Evolutionary conservation across 2,329 filamentous ascomycete genomes (phyloP).

Genomic region (Pseudocercospora pini-densiflorae): DNA sequence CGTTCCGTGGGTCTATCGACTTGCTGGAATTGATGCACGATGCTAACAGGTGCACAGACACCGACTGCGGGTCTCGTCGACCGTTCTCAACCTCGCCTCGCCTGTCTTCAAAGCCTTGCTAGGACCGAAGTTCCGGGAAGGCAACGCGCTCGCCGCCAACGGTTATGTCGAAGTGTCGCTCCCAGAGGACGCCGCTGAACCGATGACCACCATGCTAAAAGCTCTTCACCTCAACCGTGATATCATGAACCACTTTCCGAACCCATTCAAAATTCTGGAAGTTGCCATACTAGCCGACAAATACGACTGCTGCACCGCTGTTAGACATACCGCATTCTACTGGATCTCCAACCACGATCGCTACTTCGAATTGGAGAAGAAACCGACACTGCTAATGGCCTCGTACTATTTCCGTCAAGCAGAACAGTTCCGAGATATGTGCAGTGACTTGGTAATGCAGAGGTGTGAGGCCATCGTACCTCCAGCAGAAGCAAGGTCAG

Average conservation of each 20-base stretch:
- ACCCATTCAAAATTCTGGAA: background rate
- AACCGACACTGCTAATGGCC: too few species aligned
- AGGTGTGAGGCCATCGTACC: too few species aligned
- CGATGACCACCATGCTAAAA: conserved; percentile 15
- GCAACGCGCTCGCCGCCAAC: background rate
- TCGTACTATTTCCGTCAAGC: too few species aligned
- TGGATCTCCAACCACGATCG: too few species aligned
- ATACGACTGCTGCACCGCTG: background rate
- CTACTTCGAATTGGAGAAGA: too few species aligned
- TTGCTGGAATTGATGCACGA: background rate
- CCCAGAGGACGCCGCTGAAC: conserved; percentile 13
- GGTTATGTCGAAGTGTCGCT: conserved; percentile 10
- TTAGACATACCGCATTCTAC: too few species aligned
- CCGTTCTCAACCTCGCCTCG: conserved; percentile 15
- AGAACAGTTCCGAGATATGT: too few species aligned
- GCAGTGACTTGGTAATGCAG: too few species aligned
- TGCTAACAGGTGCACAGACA: background rate
- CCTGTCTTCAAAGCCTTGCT: conserved; percentile 25
- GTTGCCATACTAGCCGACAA: background rate
- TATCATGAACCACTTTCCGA: background rate
- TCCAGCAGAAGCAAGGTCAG: too few species aligned
- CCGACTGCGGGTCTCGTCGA: conserved; percentile 12
- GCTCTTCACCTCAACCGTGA: conserved; percentile 6
- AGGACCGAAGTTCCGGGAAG: conserved; percentile 12
- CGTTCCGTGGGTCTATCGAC: background rate